phyloP scores from a whole-genome alignment of 805 yeast genomes.

The Blastobotrys mokoenaii region DNA sequence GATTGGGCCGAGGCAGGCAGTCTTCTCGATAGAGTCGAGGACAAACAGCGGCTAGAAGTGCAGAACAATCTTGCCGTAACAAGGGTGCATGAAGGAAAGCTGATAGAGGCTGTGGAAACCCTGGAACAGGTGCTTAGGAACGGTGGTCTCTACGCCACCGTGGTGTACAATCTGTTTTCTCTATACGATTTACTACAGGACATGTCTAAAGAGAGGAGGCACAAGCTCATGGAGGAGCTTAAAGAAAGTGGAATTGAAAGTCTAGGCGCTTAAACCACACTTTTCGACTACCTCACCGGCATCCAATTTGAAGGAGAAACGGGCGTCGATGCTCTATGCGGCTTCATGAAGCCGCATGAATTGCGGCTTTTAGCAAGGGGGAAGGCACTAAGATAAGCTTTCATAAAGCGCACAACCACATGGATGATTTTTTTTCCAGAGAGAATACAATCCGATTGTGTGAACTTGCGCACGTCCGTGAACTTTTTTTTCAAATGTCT shows the following conservation, averaged over 20 bases:
- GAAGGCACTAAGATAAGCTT: too few species aligned
- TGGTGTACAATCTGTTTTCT: constrained; percentile 21
- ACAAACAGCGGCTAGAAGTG: background rate
- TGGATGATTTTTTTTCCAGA: too few species aligned
- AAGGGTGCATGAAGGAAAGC: constrained; percentile 21
- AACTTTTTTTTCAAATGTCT: too few species aligned
- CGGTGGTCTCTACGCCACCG: constrained; percentile 5
- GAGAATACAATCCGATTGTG: too few species aligned
- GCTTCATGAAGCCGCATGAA: too few species aligned
- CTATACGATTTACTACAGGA: constrained; percentile 22
- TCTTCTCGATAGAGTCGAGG: constrained; percentile 2
- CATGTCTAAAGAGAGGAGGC: background rate
- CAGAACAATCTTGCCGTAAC: constrained; percentile 16
- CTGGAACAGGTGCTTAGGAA: constrained; percentile 15
- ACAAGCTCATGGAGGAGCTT: background rate
- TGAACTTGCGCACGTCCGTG: too few species aligned
- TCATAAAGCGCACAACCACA: too few species aligned
- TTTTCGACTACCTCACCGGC: too few species aligned
- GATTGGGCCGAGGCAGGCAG: constrained; percentile 17
- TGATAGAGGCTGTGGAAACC: constrained; percentile 15
- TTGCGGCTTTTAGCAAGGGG: too few species aligned
- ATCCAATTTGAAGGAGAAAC: too few species aligned
- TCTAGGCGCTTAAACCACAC: background rate
- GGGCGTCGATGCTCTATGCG: too few species aligned
- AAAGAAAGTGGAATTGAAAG: background rate